These are phyloP conservation scores for Thamnidium elegans DNA, from an alignment of 192 early-diverging fungal species.

Conservation along the genomic window DNA sequence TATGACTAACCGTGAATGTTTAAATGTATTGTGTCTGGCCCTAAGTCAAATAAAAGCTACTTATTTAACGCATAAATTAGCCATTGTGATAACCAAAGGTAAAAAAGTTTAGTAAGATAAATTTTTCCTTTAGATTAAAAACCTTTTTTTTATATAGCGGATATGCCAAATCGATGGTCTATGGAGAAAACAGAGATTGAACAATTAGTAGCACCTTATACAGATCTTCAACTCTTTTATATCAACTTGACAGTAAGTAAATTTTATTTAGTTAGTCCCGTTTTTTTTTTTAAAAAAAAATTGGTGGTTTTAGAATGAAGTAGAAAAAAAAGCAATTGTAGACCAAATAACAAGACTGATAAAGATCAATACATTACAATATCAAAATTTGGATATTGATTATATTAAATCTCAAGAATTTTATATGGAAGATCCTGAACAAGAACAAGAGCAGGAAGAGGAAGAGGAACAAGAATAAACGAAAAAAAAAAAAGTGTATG, in stretches of 20 bases:
- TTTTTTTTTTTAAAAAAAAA: neutral
- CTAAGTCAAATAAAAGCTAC: conserved; percentile 3
- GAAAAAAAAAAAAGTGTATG: too few relatives aligned
- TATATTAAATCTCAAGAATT: neutral
- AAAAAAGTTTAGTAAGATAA: neutral
- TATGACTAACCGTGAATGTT: conserved; percentile 17
- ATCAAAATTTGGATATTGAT: neutral
- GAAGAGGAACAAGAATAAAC: neutral
- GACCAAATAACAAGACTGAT: conserved; percentile 6
- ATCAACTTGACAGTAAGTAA: conserved; percentile 2
- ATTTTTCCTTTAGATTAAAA: neutral
- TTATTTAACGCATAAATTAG: conserved; percentile 9
- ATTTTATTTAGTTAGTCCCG: too few relatives aligned
- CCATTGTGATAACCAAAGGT: conserved; percentile 18
- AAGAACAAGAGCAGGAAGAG: neutral
- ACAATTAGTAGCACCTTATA: neutral
- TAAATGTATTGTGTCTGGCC: neutral
- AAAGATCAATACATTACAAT: conserved; percentile 8
- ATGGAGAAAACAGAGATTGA: neutral
- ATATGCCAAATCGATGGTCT: neutral
- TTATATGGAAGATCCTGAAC: neutral
- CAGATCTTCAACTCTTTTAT: conserved; percentile 3
- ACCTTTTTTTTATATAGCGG: neutral
- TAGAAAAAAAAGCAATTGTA: neutral
- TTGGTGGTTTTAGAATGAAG: neutral